These are phyloP conservation scores for Lepidium campestre DNA, from an alignment of 441 rosid genomes.

Conservation along the genomic window DNA sequence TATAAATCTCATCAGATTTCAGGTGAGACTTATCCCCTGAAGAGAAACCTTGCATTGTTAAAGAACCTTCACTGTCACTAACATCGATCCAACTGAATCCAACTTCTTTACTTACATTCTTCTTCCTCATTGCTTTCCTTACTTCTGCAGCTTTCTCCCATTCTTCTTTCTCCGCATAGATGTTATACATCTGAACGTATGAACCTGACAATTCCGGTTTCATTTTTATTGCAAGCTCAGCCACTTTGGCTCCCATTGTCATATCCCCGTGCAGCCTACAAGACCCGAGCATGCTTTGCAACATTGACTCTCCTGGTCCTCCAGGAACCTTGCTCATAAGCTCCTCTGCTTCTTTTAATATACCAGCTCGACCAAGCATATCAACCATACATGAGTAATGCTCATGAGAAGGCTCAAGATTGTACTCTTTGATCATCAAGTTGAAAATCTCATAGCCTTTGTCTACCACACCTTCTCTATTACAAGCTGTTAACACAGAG, in stretches of 20 bases:
- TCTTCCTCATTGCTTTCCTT: conserved; percentile 64
- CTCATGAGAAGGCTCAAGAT: conserved; percentile 57
- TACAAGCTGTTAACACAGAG: conserved; percentile 76
- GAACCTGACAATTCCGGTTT: conserved; percentile 67
- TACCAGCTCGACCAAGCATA: conserved; percentile 81
- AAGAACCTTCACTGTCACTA: conserved; percentile 36
- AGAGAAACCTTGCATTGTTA: conserved; percentile 59
- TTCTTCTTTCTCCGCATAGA: conserved; percentile 71
- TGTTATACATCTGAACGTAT: conserved; percentile 74
- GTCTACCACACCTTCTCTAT: conserved; percentile 74
- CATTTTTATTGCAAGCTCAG: conserved; percentile 50
- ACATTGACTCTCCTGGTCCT: conserved; percentile 55
- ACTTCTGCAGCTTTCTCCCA: conserved; percentile 71
- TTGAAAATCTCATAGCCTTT: conserved; percentile 49
- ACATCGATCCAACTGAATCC: conserved; percentile 87
- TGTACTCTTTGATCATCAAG: conserved; percentile 51
- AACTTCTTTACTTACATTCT: conserved; percentile 72
- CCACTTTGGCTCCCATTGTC: conserved; percentile 58
- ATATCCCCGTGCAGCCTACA: conserved; percentile 66
- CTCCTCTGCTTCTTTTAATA: conserved; percentile 65
- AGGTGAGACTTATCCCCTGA: conserved; percentile 71
- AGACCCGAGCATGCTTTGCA: conserved; percentile 82
- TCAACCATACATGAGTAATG: conserved; percentile 93
- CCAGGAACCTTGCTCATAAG: conserved; percentile 53
- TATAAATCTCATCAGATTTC: conserved; percentile 42